These are phyloP conservation scores for Cyclotella baltica DNA, from an alignment of 108 stramenopile species.

Conservation along the genomic window DNA sequence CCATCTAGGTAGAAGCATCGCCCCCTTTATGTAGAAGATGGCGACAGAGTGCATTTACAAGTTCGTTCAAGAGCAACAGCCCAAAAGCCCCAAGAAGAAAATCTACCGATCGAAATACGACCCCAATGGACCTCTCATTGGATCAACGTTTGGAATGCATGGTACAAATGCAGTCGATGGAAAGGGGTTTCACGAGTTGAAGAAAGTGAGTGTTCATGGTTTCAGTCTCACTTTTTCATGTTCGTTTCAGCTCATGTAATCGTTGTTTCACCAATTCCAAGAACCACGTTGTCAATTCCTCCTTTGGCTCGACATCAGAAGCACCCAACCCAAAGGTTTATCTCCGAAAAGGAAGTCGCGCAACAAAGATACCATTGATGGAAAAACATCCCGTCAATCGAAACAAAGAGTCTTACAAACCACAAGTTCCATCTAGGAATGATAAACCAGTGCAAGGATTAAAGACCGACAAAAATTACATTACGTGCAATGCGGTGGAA, in stretches of 20 bases:
- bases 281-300: slow-evolving; percentile 52
- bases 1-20: not conserved
- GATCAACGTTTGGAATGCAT: slow-evolving; percentile 71
- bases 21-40: not conserved
- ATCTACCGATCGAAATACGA: slow-evolving; percentile 70
- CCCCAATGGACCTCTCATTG: slow-evolving; percentile 55
- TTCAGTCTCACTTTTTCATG: not conserved
- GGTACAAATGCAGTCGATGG: slow-evolving; percentile 62
- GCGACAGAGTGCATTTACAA: slow-evolving; percentile 66
- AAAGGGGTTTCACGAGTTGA: slow-evolving; percentile 56
- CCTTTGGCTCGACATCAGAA: slow-evolving; percentile 49
- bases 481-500: slow-evolving; percentile 81
- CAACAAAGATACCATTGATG: slow-evolving; percentile 18
- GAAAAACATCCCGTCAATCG: slow-evolving; percentile 24
- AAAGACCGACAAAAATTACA: slow-evolving; percentile 72
- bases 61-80: slow-evolving; percentile 60
- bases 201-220: slow-evolving; percentile 39
- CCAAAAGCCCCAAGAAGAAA: slow-evolving; percentile 46
- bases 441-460: slow-evolving; percentile 64
- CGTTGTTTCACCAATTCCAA: not conserved
- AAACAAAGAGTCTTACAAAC: slow-evolving; percentile 51
- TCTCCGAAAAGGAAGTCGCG: slow-evolving; percentile 54
- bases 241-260: not conserved
- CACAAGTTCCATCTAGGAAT: slow-evolving; percentile 54
- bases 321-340: slow-evolving; percentile 54